Conservation (phyloP, 192 early-diverging fungal species). For the Obelidium mucronatum region DNA sequence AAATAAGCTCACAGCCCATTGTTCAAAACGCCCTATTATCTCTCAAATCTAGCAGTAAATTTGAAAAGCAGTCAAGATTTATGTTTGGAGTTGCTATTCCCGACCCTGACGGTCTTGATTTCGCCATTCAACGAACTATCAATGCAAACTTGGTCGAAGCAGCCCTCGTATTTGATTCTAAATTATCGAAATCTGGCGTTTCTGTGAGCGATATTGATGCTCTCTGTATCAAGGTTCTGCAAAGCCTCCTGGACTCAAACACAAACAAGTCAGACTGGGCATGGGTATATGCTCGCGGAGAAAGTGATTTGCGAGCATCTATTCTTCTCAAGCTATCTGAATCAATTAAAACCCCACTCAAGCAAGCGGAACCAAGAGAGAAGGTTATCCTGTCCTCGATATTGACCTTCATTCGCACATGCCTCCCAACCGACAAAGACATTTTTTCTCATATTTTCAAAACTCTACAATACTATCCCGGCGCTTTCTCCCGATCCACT, state of each 20-base stretch:
- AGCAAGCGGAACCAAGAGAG: too few species aligned
- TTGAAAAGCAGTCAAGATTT: neutral
- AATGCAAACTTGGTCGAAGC: neutral
- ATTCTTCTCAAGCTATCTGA: neutral
- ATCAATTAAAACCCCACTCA: neutral
- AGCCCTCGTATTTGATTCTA: neutral
- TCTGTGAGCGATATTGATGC: neutral
- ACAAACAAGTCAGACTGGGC: neutral
- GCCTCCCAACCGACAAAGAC: slow-evolving; percentile 4
- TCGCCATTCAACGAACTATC: neutral
- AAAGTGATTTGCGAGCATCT: slow-evolving; percentile 2
- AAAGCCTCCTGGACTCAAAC: neutral
- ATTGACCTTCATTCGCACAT: neutral
- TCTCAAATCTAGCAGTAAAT: neutral
- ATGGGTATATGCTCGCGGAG: neutral
- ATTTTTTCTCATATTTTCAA: neutral
- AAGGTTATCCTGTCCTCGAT: neutral
- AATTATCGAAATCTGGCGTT: neutral
- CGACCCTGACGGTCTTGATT: neutral
- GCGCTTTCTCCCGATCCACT: neutral
- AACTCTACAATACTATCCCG: neutral
- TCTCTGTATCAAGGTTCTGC: neutral
- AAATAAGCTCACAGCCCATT: neutral
- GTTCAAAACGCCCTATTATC: neutral
- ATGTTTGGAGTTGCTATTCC: neutral